A percentile compares a stretch with the other conserved stretches of the same genome.
Evolutionary conservation across 257 asterid species (phyloP).

Genomic region (Gynochthodes officinalis): DNA sequence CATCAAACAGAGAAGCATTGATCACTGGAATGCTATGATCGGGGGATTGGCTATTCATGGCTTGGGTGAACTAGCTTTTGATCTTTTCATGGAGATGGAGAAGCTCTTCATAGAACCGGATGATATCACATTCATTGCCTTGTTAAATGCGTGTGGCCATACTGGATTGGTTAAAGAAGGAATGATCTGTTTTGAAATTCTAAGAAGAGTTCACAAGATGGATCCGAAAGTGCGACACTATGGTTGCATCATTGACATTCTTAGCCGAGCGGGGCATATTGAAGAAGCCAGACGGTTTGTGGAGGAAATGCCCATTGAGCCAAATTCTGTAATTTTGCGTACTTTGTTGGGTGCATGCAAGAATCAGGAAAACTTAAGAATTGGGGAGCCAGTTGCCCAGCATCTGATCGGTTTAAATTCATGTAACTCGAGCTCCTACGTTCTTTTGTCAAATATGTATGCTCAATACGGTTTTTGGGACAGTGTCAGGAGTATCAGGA

Average conservation of each 20-base stretch:
- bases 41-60: conserved; percentile 89
- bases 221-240: conserved; percentile 72
- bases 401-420: conserved; percentile 43
- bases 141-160: conserved; percentile 81
- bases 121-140: conserved; percentile 66
- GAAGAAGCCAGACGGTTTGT: conserved; percentile 62
- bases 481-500: conserved; percentile 49
- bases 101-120: conserved; percentile 50
- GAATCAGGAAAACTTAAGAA: conserved; percentile 43
- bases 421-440: conserved; percentile 55
- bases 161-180: conserved; percentile 89
- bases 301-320: conserved; percentile 65
- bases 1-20: conserved; percentile 43
- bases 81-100: conserved; percentile 68
- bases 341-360: conserved; percentile 67
- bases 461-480: conserved; percentile 78
- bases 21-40: conserved; percentile 86
- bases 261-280: conserved; percentile 63
- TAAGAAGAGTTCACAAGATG: conserved; percentile 60
- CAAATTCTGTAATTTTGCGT: conserved; percentile 67
- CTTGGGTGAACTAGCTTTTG: conserved; percentile 62
- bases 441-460: conserved; percentile 68
- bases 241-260: conserved; percentile 83
- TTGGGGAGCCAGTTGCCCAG: conserved; percentile 59
- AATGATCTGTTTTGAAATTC: conserved; percentile 60